Evolutionary conservation across 805 yeast genomes (phyloP).

Genomic region (Candida loeiensis): DNA sequence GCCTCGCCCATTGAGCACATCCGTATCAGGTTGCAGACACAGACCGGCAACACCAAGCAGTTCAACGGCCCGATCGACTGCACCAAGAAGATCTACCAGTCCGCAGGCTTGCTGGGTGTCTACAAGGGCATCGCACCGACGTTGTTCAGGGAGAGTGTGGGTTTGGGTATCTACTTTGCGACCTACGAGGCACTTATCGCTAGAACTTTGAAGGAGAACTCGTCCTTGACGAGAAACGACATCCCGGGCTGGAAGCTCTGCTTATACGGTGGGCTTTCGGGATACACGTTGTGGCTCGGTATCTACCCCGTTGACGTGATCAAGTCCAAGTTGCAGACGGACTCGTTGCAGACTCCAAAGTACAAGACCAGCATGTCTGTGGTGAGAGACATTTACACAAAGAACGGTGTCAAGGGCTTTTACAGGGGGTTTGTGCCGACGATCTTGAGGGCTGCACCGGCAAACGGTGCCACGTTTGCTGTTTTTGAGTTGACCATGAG

Average conservation of each 20-base stretch:
- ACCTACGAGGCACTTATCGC: slow-evolving; percentile 87
- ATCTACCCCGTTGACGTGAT: slow-evolving; percentile 88
- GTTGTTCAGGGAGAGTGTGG: slow-evolving; percentile 94
- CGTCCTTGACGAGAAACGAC: slow-evolving; percentile 53
- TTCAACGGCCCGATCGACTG: slow-evolving; percentile 76
- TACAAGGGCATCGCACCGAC: slow-evolving; percentile 85
- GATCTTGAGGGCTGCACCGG: slow-evolving; percentile 94
- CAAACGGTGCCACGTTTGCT: slow-evolving; percentile 94
- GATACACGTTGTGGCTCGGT: slow-evolving; percentile 82
- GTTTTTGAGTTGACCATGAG: slow-evolving; percentile 91
- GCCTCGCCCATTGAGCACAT: slow-evolving; percentile 95
- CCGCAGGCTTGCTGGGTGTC: slow-evolving; percentile 58
- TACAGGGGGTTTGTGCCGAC: slow-evolving; percentile 92
- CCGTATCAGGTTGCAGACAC: slow-evolving; percentile 91
- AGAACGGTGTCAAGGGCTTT: slow-evolving; percentile 72
- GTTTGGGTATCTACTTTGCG: slow-evolving; percentile 87
- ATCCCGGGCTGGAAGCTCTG: slow-evolving; percentile 88
- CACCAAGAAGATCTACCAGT: slow-evolving; percentile 50
- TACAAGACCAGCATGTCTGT: slow-evolving; percentile 62
- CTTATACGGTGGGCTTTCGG: slow-evolving; percentile 84
- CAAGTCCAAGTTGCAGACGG: slow-evolving; percentile 80
- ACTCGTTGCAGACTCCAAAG: slow-evolving; percentile 53
- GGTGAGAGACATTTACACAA: slow-evolving; percentile 46
- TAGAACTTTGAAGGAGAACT: slow-evolving; percentile 48
- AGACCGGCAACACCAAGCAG: slow-evolving; percentile 50